Evolutionary conservation across 306 rosid species (phyloP).

Genomic region (Cicer bijugum): DNA sequence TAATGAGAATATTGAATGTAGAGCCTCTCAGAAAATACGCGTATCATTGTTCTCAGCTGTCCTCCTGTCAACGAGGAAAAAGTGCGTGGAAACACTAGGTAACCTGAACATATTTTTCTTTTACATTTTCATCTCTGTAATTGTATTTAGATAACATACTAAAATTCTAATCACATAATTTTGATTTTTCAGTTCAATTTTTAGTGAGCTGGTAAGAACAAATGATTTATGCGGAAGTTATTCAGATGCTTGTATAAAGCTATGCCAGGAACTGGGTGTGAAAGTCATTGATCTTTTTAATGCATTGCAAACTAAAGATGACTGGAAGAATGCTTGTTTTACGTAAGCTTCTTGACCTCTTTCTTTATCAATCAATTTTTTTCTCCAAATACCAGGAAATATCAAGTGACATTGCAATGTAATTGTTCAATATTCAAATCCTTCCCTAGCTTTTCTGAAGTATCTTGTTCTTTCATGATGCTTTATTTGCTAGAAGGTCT

Average conservation of each 20-base stretch:
- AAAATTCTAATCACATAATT: conserved; percentile 23
- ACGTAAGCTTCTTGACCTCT: conserved; percentile 61
- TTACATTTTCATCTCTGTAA: conserved; percentile 14
- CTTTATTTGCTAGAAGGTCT: conserved; percentile 25
- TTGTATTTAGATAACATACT: conserved; percentile 10
- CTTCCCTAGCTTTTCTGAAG: conserved; percentile 16
- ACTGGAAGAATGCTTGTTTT: conserved; percentile 74
- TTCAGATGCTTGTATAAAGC: conserved; percentile 80
- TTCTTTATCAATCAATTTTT: conserved; percentile 4
- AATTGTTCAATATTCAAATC: conserved; percentile 22
- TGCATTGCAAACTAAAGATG: conserved; percentile 69
- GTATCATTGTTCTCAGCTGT: conserved; percentile 70
- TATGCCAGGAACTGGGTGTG: conserved; percentile 75
- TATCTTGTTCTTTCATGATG: conserved; percentile 10
- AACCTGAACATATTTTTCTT: conserved; percentile 34
- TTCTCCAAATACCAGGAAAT: conserved; percentile 17
- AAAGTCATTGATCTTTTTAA: conserved; percentile 76
- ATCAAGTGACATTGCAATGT: conserved; percentile 34
- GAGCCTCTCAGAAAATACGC: conserved; percentile 79
- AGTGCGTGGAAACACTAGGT: conserved; percentile 67
- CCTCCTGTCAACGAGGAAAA: conserved; percentile 84
- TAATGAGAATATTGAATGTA: conserved; percentile 49
- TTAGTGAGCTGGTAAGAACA: conserved; percentile 84
- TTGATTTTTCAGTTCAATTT: conserved; percentile 50
- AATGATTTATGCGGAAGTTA: conserved; percentile 78